phyloP scores from a whole-genome alignment of 2,329 filamentous ascomycete species.

The Ilyonectria mors-panacis region DNA sequence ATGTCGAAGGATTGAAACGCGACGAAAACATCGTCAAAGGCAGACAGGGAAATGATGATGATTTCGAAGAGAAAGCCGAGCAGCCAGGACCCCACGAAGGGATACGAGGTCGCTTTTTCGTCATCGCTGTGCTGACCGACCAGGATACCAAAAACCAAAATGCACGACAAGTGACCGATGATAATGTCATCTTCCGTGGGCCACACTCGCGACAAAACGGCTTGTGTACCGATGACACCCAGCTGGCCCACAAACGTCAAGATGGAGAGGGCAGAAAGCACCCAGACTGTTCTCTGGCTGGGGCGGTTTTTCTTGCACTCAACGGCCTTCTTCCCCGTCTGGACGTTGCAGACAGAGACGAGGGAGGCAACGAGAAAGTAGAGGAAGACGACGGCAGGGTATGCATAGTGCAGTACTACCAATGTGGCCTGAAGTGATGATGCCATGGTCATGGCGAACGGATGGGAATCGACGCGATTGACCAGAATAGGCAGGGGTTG shows the following conservation, averaged over 20 bases:
- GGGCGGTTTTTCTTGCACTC: conserved; percentile 37
- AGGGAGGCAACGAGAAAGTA: conserved; percentile 72
- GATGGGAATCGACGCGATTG: conserved; percentile 5
- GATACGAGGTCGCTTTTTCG: conserved; percentile 70
- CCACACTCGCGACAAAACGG: conserved; percentile 55
- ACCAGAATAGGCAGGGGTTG: conserved; percentile 23
- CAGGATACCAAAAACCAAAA: conserved; percentile 75
- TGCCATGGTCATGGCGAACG: conserved; percentile 33
- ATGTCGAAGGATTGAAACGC: conserved; percentile 37
- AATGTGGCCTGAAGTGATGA: conserved; percentile 38
- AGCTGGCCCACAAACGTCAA: conserved; percentile 66
- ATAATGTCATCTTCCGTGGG: conserved; percentile 63
- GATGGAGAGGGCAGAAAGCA: conserved; percentile 62
- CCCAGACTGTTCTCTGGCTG: conserved; percentile 49
- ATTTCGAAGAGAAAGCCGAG: conserved; percentile 72
- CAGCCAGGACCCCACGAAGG: conserved; percentile 74
- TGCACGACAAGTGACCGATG: conserved; percentile 73
- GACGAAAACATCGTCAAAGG: conserved; percentile 16
- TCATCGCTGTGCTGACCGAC: conserved; percentile 68
- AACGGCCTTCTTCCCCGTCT: conserved; percentile 55
- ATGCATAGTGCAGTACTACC: conserved; percentile 44
- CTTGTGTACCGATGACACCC: conserved; percentile 55
- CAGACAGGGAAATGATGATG: conserved; percentile 55
- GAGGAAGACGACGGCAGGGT: conserved; percentile 59
- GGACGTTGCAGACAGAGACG: conserved; percentile 69